Evolutionary conservation across 768 basidiomycete species (phyloP), one percentile per base, ranked within the genome.

Genomic region (Butyriboletus loyo): DNA sequence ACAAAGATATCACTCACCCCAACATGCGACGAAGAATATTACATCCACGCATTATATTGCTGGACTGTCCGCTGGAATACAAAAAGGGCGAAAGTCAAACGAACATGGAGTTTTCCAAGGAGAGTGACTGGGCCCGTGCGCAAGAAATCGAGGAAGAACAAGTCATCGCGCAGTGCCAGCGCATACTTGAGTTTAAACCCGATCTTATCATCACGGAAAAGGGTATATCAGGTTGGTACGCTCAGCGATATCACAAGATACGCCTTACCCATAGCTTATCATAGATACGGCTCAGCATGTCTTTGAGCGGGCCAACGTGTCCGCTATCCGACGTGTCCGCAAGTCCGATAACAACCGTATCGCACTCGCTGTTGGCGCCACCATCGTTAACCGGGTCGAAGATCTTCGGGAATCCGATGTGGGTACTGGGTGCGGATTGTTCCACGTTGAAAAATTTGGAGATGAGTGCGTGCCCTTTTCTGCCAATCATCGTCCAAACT

Each of bases 271-370:
- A 27, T 6, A 21, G 3, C 36, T 17, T 7, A 47, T 14, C 36
- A 6, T 54, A 94, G 96, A 99, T 63, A 84, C 92, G 44, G 96
- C 97, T 0, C 97, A 98, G 62, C 88, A 95, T 61, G 81, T 93
- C 65, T 82, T 98, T 53, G 81, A 84, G 63, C 90, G 90, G 63
- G 80, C 89, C 58, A 88, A 92, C 64, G 83, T 98, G 53, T 89
- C 93, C n/a, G 90, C 92, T 28, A 80, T 98, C 55, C 89, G 97
- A 37, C 88, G 97, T n/a, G 94, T 98, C 10, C 87, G 97, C 66
- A 99, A 98, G 72, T 94, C 93, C 4, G 97, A 99, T 71, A 98
- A 98, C 77, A 99, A 98, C 73, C 90, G 97, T 40, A 91, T 98
- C 58, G 97, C 97, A 0, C 86, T 97, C 24, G 95, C 94, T 1